Conservation (phyloP, 2,329 filamentous ascomycete species). For the Diatrype stigma region DNA sequence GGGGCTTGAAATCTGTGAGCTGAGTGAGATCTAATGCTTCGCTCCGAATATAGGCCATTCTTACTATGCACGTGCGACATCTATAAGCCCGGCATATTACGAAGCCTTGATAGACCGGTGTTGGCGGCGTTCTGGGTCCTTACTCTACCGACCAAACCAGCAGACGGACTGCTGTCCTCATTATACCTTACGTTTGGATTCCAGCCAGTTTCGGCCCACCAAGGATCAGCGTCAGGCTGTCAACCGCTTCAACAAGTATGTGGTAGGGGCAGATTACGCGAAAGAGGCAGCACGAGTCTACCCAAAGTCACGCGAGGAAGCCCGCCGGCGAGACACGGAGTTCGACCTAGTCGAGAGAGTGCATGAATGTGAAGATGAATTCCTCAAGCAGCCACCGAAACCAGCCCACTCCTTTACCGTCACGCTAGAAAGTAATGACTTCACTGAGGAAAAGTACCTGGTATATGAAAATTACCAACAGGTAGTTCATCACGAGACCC, state of each 20-base stretch:
- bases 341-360: conserved; percentile 65
- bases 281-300: conserved; percentile 60
- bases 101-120: conserved; percentile 68
- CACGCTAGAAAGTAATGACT: conserved; percentile 65
- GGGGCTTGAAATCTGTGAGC: conserved; percentile 15
- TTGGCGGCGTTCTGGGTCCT: conserved; percentile 69
- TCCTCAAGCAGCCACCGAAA: conserved; percentile 53
- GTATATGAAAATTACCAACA: conserved; percentile 74
- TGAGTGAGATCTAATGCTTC: conserved; percentile 23
- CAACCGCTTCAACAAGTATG: conserved; percentile 70
- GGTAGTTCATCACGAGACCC: conserved; percentile 65
- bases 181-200: conserved; percentile 75
- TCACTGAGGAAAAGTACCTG: conserved; percentile 70
- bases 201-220: conserved; percentile 58
- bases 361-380: conserved; percentile 61
- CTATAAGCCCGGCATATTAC: conserved; percentile 63
- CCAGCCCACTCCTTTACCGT: conserved; percentile 66
- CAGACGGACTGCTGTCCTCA: conserved; percentile 84
- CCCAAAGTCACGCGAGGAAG: conserved; percentile 64
- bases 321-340: conserved; percentile 58
- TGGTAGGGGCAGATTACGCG: conserved; percentile 65
- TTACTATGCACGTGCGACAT: conserved; percentile 63
- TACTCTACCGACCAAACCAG: conserved; percentile 77
- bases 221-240: conserved; percentile 71
- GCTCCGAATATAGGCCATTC: conserved; percentile 58